Conservation (phyloP, 805 yeast species). For the Metschnikowia baotianmanensis region DNA sequence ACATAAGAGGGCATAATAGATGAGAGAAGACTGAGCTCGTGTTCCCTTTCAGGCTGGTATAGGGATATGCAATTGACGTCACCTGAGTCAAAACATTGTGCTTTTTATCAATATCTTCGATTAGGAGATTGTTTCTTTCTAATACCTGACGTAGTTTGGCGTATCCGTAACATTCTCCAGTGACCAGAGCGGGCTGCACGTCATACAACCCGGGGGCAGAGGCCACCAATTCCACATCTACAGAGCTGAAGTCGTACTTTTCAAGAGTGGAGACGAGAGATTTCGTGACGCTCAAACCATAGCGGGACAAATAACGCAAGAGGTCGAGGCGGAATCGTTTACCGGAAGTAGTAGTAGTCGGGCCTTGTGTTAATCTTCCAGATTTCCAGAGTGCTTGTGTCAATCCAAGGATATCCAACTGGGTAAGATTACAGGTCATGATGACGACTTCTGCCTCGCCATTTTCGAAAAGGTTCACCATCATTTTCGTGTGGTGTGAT, state of each 20-base stretch:
- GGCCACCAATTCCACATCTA: slow-evolving; percentile 53
- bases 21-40: slow-evolving; percentile 47
- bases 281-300: slow-evolving; percentile 30
- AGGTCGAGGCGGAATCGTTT: slow-evolving; percentile 46
- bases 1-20: slow-evolving; percentile 45
- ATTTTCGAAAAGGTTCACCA: slow-evolving; percentile 53
- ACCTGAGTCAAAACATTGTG: slow-evolving; percentile 43
- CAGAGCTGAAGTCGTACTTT: slow-evolving; percentile 42
- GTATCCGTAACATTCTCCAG: slow-evolving; percentile 43
- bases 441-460: slow-evolving; percentile 49
- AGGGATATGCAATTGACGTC: slow-evolving; percentile 51
- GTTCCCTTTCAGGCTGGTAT: slow-evolving; percentile 20
- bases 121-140: slow-evolving; percentile 30
- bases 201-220: slow-evolving; percentile 48
- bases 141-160: slow-evolving; percentile 45
- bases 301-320: slow-evolving; percentile 42
- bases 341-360: slow-evolving; percentile 5
- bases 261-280: slow-evolving; percentile 28
- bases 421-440: slow-evolving; percentile 59
- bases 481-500: slow-evolving; percentile 68
- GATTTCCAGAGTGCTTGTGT: slow-evolving; percentile 70
- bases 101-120: slow-evolving; percentile 14
- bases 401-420: slow-evolving; percentile 51
- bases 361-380: slow-evolving; percentile 34
- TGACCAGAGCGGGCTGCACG: slow-evolving; percentile 15